Conservation (phyloP, 306 rosid genomes). For the Acacia melanoxylon region DNA sequence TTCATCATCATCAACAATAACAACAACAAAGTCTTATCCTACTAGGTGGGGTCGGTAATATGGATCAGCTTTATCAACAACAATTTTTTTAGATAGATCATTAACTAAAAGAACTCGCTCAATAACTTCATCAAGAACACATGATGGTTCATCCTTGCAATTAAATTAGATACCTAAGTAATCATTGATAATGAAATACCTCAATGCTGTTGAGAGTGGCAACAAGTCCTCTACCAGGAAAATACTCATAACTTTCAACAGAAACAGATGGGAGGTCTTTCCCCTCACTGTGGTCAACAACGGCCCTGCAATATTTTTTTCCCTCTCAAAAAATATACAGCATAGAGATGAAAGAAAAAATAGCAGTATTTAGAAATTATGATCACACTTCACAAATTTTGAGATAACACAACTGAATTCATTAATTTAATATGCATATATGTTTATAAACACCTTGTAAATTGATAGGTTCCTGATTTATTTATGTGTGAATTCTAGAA, state of each 20-base stretch:
- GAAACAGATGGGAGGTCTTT: slow-evolving; percentile 92
- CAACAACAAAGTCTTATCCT: no score
- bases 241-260: slow-evolving; percentile 90
- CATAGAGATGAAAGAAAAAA: slow-evolving; percentile 13
- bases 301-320: slow-evolving; percentile 70
- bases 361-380: slow-evolving; percentile 9
- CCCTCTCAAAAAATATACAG: not conserved
- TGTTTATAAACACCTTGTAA: slow-evolving; percentile 6
- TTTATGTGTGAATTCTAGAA: no score
- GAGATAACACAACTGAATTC: slow-evolving; percentile 26
- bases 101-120: no score
- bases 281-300: slow-evolving; percentile 93
- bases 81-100: no score
- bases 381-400: slow-evolving; percentile 19
- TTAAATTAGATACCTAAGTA: slow-evolving; percentile 20
- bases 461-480: not conserved
- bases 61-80: no score
- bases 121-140: not conserved
- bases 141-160: slow-evolving; percentile 13
- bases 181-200: slow-evolving; percentile 43
- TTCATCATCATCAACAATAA: not conserved
- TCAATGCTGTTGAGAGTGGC: slow-evolving; percentile 80
- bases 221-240: slow-evolving; percentile 91
- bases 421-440: slow-evolving; percentile 9
- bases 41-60: no score